Conservation (phyloP, 768 basidiomycete genomes). For the Mycena chlorophos region DNA sequence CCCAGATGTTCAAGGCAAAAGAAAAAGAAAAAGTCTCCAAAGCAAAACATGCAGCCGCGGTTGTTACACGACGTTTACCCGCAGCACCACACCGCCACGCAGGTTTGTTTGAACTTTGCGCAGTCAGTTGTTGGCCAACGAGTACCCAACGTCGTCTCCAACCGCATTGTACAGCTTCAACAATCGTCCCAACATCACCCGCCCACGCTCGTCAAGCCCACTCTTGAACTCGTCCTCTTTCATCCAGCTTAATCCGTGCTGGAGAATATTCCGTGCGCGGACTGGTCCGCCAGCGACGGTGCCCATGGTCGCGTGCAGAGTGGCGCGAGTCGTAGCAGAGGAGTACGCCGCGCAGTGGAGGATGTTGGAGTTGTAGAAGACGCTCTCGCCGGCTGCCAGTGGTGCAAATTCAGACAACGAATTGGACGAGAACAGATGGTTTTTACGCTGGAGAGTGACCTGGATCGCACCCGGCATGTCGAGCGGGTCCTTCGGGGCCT, state of each 20-base stretch:
- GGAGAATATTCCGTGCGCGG: constrained; percentile 71
- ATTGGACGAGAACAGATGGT: neutral
- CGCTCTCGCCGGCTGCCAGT: constrained; percentile 65
- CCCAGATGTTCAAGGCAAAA: no score
- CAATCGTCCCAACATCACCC: constrained; percentile 60
- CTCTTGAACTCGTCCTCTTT: constrained; percentile 48
- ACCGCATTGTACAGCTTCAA: constrained; percentile 49
- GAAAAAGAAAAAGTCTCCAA: no score
- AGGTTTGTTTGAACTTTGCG: no score
- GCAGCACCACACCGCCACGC: no score
- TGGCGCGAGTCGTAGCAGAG: constrained; percentile 50
- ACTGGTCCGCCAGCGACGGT: constrained; percentile 58
- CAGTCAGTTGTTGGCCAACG: no score
- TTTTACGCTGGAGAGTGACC: constrained; percentile 55
- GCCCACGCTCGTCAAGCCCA: constrained; percentile 46
- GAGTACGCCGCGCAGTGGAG: constrained; percentile 72
- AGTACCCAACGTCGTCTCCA: constrained; percentile 54
- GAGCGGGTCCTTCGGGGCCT: constrained; percentile 56
- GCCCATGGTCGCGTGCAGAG: constrained; percentile 71
- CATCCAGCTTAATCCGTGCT: constrained; percentile 77
- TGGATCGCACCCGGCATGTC: constrained; percentile 70
- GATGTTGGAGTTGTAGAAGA: constrained; percentile 81
- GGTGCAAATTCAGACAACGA: neutral
- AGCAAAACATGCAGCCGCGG: no score
- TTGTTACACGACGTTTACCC: no score